Conservation (phyloP, 345 rosid species). For the Salix suchowensis region DNA sequence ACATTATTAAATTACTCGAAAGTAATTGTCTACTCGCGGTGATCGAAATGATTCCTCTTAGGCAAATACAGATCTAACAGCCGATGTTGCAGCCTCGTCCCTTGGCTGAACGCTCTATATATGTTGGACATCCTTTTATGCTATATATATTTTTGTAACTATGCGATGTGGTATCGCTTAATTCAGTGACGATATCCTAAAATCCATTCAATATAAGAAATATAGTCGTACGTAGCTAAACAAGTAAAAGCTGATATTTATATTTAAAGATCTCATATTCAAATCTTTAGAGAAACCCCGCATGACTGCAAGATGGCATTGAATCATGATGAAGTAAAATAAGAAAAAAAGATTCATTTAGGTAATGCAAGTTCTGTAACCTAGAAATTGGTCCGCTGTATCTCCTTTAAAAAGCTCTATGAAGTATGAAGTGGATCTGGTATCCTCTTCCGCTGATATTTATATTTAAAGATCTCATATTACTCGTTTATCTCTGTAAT, state of each 20-base stretch:
- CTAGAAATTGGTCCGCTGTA: constrained; percentile 9
- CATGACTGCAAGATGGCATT: no score
- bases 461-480: neutral
- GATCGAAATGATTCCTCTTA: no score
- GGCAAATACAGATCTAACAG: no score
- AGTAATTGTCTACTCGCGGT: no score
- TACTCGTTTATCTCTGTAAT: neutral
- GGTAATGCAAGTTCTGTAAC: neutral
- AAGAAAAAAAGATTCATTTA: neutral
- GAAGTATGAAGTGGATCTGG: constrained; percentile 24
- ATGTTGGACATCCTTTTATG: no score
- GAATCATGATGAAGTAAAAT: neutral
- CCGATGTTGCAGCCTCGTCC: no score
- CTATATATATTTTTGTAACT: no score
- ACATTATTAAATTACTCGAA: no score
- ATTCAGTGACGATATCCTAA: neutral
- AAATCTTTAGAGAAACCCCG: neutral
- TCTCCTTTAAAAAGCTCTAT: constrained; percentile 13
- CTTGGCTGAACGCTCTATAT: no score
- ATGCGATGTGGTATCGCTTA: no score
- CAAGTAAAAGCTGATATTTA: neutral
- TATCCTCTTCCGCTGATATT: constrained; percentile 2
- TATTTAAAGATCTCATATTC: neutral
- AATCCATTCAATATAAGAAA: neutral
- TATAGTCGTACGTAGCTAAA: neutral